Base-by-base conservation (phyloP, 768 basidiomycete species). In the Macrolepiota fuliginosa region DNA sequence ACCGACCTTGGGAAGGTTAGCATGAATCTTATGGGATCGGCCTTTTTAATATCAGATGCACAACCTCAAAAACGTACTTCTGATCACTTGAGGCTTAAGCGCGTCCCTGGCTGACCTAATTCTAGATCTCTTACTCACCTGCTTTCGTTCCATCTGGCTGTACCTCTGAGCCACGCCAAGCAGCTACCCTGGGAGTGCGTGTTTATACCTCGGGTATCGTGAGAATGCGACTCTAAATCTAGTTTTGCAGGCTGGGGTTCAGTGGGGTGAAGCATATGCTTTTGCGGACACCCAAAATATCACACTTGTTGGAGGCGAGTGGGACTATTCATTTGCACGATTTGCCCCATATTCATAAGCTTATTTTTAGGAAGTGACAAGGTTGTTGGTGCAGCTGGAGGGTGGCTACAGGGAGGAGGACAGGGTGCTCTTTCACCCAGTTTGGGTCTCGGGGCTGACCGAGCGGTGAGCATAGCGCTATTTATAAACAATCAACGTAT, bases 361-460 rank as follows among this genome's bases (percentile, higher is more conserved):
- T 22, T 10, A 49, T 55, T 27, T 29, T 40, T 54, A 69, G 69
- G 67, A 22, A 59, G 66, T 53, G 80, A 81, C 62, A 70, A 69
- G 60, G 72, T 73, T 13, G 80, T 79, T 11, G 81, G 81, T 12
- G 76, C 74, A 25, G 67, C 69, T 12, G 80, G 80, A 25, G 79
- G 79, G 13, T 79, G 77, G 76, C 69, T 77, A 2, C 77, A 76
- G 73, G 80, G 80, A 15, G 80, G 80, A 45, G 79, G 80, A 7
- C 80, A 82, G 64, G 70, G 78, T 17, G 69, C 76, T 2, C 65
- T 82, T 4, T 79, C 79, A 13, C 77, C 78, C 46, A 76, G 74
- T 2, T 74, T 81, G 71, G 81, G 81, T 17, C 69, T 82, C 9
- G 81, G 78, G 0, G 80, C 75, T 4, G 81, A 81, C 67, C 71